These are phyloP conservation scores for Pycnococcus provasolii DNA, from an alignment of 139 green algal genomes.

Conservation along the genomic window DNA sequence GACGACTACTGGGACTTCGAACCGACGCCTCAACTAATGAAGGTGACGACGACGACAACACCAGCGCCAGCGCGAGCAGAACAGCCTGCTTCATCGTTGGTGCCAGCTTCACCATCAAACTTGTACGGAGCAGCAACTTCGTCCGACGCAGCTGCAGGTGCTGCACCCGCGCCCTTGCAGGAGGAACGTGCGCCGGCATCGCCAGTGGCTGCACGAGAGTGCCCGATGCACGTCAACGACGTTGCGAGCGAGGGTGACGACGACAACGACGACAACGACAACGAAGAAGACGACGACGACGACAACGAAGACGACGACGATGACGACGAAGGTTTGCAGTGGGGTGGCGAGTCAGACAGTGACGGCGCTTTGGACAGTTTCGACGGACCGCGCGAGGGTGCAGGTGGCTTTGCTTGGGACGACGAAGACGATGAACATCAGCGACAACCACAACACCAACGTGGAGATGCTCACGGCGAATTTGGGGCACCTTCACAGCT, in stretches of 20 bases:
- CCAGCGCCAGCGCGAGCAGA: too few species aligned
- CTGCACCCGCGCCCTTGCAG: neutral
- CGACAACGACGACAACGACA: neutral
- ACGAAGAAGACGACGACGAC: neutral
- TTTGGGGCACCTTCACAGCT: neutral
- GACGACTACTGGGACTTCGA: too few species aligned
- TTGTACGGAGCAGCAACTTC: too few species aligned
- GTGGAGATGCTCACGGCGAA: too few species aligned
- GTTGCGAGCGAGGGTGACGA: neutral
- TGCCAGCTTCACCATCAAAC: too few species aligned
- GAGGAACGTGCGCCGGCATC: neutral
- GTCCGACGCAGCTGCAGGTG: too few species aligned
- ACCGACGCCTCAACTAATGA: too few species aligned
- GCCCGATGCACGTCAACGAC: neutral
- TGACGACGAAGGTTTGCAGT: too few species aligned
- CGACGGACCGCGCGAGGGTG: neutral
- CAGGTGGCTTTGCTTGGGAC: neutral
- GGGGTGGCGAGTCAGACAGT: too few species aligned
- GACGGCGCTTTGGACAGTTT: neutral
- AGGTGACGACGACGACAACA: too few species aligned
- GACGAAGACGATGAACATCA: neutral
- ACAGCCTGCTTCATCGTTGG: too few species aligned
- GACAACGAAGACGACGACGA: neutral
- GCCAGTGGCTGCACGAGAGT: neutral
- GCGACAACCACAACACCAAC: too few species aligned